Evolutionary conservation across 2,329 filamentous ascomycete genomes (phyloP), one percentile per base, ranked within the genome.

Genomic region (Myrmaecium sp.): DNA sequence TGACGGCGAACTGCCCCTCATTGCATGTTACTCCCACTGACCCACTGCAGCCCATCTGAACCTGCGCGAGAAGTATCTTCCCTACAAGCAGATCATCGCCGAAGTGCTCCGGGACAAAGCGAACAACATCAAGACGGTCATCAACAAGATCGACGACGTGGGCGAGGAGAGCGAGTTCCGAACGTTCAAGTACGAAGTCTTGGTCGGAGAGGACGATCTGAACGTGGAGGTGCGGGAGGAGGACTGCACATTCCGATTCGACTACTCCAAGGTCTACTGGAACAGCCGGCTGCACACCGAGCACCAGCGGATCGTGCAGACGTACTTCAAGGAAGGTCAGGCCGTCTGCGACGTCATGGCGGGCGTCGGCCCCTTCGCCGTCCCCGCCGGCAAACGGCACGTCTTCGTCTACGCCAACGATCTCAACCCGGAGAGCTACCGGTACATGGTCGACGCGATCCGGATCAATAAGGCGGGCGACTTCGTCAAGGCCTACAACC

Each of bases 231-330:
- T 89, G 27, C 70, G 68, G 36, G 83, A 94, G 54, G 76, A 79
- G 41, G 69, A 72, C 33, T 95, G 89, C 56, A 59, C 64, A n/a
- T 98, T 93, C 57, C 64, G 64, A 30, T 95, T 98, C 51, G 80
- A 98, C 58, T 98, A 92, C 51, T 70, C 78, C 34, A 91, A 91
- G 40, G 89, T 98, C 4, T 98, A 98, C 62, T 98, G 86, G 86
- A 98, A 98, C 55, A 83, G 74, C 43, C 74, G 86, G 38, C 68
- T 98, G 9, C 76, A 91, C 42, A 79, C 73, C 1, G 89, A 98
- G 53, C 89, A 98, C 53, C 71, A 75, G 36, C 66, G 89, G 3
- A 60, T 95, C 10, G 70, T 86, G 32, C 18, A 23, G 9, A 58
- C 65, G 27, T 55, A 74, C 29, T 94, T 95, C 58, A 58, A 69